Conservation (phyloP, 345 rosid genomes). For the Adansonia digitata region DNA sequence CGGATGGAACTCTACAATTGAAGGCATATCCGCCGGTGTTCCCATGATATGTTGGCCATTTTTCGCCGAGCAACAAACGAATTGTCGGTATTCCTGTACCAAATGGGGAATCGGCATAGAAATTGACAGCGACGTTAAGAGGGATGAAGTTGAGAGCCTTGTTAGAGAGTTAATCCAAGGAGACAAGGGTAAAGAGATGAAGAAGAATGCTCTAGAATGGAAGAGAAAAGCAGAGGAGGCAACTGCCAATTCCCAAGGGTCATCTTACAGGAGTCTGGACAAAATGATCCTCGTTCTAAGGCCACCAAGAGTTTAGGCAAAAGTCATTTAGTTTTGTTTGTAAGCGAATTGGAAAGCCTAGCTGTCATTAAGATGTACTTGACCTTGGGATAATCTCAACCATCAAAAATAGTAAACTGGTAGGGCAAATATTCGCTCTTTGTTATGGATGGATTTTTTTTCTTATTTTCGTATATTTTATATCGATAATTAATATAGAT, state of each 20-base stretch:
- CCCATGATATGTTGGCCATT: constrained; percentile 67
- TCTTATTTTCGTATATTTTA: no score
- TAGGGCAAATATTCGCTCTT: no score
- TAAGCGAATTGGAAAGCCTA: background rate
- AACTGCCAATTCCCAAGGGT: constrained; percentile 21
- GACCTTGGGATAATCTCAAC: no score
- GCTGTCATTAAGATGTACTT: background rate
- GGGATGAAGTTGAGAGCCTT: constrained; percentile 42
- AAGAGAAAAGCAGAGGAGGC: constrained; percentile 29
- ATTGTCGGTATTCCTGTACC: constrained; percentile 39
- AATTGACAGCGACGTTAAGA: constrained; percentile 46
- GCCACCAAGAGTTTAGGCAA: background rate
- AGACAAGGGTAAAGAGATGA: constrained; percentile 48
- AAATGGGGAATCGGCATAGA: constrained; percentile 66
- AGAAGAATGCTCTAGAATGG: constrained; percentile 41
- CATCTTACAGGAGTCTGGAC: constrained; percentile 32
- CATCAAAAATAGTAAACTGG: no score
- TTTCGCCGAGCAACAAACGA: constrained; percentile 59
- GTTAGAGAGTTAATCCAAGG: constrained; percentile 55
- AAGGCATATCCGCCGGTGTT: constrained; percentile 41
- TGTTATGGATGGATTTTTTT: no score
- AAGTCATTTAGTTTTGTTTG: background rate
- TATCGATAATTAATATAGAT: no score
- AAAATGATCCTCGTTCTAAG: constrained; percentile 29
- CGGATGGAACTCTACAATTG: constrained; percentile 65